Percentiles rank a stretch among this genome's conserved stretches.
Evolutionary conservation across 2,329 filamentous ascomycete species (phyloP).

Genomic region (Apiospora rasikravindrae): DNA sequence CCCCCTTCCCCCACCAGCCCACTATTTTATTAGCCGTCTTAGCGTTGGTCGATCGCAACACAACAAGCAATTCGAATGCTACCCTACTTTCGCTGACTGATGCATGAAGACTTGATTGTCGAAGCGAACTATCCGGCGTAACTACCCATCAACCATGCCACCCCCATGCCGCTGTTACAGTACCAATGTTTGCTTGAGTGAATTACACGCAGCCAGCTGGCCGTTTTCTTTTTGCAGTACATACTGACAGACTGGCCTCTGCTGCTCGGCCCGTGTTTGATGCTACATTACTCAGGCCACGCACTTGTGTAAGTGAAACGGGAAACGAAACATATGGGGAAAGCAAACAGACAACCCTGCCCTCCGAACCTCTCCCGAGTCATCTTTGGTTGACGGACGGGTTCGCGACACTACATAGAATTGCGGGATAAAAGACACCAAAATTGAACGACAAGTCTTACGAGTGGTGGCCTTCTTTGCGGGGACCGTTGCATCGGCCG

Average conservation of each 20-base stretch:
- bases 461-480: neutral
- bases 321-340: too few relatives aligned
- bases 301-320: too few relatives aligned
- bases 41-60: neutral
- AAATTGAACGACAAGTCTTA: neutral
- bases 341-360: too few relatives aligned
- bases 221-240: too few relatives aligned
- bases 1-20: neutral
- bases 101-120: neutral
- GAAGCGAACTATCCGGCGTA: neutral
- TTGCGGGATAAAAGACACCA: too few relatives aligned
- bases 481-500: neutral
- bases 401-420: too few relatives aligned
- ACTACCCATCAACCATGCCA: neutral
- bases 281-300: too few relatives aligned
- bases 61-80: conserved; percentile 1
- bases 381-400: too few relatives aligned
- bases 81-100: neutral
- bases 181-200: neutral
- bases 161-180: neutral
- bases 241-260: neutral
- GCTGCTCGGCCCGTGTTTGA: too few relatives aligned
- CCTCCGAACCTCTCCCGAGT: too few relatives aligned
- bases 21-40: neutral
- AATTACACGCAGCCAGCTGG: neutral